phyloP scores from a whole-genome alignment of 1,284 basidiomycete genomes.

The Sanghuangporus weigelae region DNA sequence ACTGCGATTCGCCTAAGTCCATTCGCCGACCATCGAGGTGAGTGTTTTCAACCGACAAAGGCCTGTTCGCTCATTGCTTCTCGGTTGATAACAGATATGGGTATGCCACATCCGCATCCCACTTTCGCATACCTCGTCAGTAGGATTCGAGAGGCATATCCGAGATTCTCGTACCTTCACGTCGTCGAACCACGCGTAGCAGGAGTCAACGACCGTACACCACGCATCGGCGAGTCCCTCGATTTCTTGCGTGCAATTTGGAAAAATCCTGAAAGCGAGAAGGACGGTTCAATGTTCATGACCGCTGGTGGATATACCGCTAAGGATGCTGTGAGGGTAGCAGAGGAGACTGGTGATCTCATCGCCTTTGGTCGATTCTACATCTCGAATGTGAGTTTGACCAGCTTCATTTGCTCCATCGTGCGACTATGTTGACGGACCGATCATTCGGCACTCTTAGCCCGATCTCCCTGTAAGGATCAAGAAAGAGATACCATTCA shows the following conservation, averaged over 20 bases:
- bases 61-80: neutral
- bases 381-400: slow-evolving; percentile 37
- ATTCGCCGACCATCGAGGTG: slow-evolving; percentile 5
- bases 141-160: slow-evolving; percentile 30
- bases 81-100: slow-evolving; percentile 21
- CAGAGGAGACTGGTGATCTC: slow-evolving; percentile 31
- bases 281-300: slow-evolving; percentile 28
- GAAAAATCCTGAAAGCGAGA: slow-evolving; percentile 16
- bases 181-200: slow-evolving; percentile 35
- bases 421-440: neutral
- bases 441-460: neutral
- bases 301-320: slow-evolving; percentile 33
- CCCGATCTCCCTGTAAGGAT: slow-evolving; percentile 19
- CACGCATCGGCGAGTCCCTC: slow-evolving; percentile 25
- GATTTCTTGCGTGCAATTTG: slow-evolving; percentile 31
- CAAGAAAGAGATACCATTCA: slow-evolving; percentile 15
- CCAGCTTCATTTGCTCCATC: neutral
- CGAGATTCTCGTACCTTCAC: slow-evolving; percentile 55
- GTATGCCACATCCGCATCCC: slow-evolving; percentile 34
- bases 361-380: slow-evolving; percentile 46
- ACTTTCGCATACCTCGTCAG: slow-evolving; percentile 36
- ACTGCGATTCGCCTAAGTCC: slow-evolving; percentile 33
- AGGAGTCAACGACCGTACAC: slow-evolving; percentile 12
- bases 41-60: neutral
- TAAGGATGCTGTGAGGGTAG: slow-evolving; percentile 25